A percentile compares a stretch with the other conserved stretches of the same genome.
Conservation (phyloP, 768 basidiomycete genomes). For the Cystobasidium tubakii region DNA sequence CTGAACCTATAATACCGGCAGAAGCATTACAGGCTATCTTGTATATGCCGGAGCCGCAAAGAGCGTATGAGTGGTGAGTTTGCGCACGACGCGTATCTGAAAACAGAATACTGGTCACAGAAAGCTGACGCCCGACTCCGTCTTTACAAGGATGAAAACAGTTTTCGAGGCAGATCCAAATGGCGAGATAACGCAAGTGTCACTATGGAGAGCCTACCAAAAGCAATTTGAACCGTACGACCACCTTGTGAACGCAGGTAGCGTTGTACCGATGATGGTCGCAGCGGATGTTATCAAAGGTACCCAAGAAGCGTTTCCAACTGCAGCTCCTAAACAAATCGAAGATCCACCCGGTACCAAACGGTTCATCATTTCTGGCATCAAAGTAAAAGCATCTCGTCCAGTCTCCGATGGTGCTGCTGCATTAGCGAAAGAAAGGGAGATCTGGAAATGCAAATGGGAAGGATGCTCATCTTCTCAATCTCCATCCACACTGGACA, state of each 20-base stretch:
- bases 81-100: too few species aligned
- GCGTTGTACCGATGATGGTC: conserved; percentile 54
- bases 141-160: conserved; percentile 83
- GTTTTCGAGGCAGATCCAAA: conserved; percentile 72
- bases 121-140: too few species aligned
- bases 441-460: conserved; percentile 31
- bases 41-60: conserved; percentile 63
- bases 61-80: conserved; percentile 75
- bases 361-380: conserved; percentile 80
- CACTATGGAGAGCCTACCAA: conserved; percentile 91
- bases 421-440: background rate
- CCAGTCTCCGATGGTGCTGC: background rate
- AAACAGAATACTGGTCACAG: too few species aligned
- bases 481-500: background rate
- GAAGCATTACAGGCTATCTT: conserved; percentile 50
- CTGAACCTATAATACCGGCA: background rate
- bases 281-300: conserved; percentile 95
- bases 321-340: conserved; percentile 79
- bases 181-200: conserved; percentile 82
- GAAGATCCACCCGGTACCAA: conserved; percentile 51
- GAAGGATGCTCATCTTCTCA: background rate
- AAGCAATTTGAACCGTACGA: conserved; percentile 65
- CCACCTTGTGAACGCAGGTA: conserved; percentile 47
- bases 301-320: conserved; percentile 74
- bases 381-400: conserved; percentile 53